Percentiles rank a stretch among this genome's conserved stretches.
Conservation (phyloP, 108 stramenopile species). For the Stephanodiscus minutulus region DNA sequence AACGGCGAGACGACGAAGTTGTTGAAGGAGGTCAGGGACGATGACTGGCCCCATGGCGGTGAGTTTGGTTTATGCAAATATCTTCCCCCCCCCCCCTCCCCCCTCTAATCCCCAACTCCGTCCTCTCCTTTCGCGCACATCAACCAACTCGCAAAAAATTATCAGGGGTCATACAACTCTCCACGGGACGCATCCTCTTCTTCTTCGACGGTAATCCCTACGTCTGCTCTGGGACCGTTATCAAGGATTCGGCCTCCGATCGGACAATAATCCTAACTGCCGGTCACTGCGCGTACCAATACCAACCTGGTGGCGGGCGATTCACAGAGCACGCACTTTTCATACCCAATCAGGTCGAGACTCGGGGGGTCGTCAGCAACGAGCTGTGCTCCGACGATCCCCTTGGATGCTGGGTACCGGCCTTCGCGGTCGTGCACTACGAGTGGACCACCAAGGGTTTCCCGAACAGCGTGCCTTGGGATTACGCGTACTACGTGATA, state of each 20-base stretch:
- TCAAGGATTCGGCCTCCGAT: constrained; percentile 29
- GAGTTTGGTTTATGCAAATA: constrained; percentile 2
- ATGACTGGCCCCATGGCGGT: constrained; percentile 34
- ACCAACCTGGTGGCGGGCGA: constrained; percentile 17
- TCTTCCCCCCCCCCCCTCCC: background rate
- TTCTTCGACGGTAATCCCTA: constrained; percentile 36
- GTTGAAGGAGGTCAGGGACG: constrained; percentile 15
- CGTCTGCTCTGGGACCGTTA: constrained; percentile 45
- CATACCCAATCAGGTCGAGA: constrained; percentile 43
- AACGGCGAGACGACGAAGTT: constrained; percentile 9
- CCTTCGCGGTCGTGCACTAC: constrained; percentile 45
- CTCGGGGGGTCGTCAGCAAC: constrained; percentile 23
- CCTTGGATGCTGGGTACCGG: constrained; percentile 41
- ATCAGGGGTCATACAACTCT: constrained; percentile 29
- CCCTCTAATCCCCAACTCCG: background rate
- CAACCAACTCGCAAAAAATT: background rate
- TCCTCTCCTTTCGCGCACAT: background rate
- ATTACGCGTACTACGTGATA: constrained; percentile 39
- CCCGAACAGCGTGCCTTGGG: constrained; percentile 39
- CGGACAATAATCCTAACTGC: constrained; percentile 43
- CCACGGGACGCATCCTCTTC: constrained; percentile 49
- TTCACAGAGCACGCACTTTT: constrained; percentile 47
- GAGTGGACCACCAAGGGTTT: constrained; percentile 34
- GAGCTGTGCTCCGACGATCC: constrained; percentile 40
- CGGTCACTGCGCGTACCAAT: constrained; percentile 47